Evolutionary conservation across 768 basidiomycete species (phyloP), one percentile per base, ranked within the genome.

Genomic region (Lactifluus volemus): DNA sequence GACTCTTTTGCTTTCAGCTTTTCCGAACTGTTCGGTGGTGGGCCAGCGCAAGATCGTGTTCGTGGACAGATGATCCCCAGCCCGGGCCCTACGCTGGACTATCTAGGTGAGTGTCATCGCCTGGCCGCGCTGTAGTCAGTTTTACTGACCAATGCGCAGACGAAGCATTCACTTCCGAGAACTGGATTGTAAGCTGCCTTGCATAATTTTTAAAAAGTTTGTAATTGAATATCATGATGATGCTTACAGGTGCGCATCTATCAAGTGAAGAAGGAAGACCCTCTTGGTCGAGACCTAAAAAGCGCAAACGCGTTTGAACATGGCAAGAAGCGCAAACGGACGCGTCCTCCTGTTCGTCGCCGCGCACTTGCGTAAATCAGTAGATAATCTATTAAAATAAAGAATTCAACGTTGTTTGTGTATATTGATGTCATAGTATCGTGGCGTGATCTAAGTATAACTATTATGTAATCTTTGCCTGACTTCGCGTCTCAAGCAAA

Each of bases 151-250:
- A 19, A 25, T 49, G 54, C 58, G 10, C 63, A 92, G 92, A 99
- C 64, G 97, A 99, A 74, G 97, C 96, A 8, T 99, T 95, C 78
- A 99, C 97, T 2, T 92, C 93, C 7, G 97, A 99, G 77, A 99
- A 99, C 74, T 99, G 97, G 97, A 96, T 99, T 66, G 96, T 93
- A 69, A 73, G 85, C 78, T 45, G 21, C 7, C 19, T 11, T 41
- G 6, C 32, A 34, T 7, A 15, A 4, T 45, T 10, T 49, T 39
- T n/a, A 41, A 14, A 50, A 38, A 51, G 1, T 39, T 7, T 29
- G 36, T 59, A 48, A 58, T 42, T 39, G 36, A 17, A 9, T 15
- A 44, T 58, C 36, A 25, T 45, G 4, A 25, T 45, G 4, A 55
- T 21, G 53, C 58, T n/a, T 30, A 15, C 65, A 87, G 85, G 86